Base-by-base conservation (phyloP, 1,284 basidiomycete species). In the Irpex sp. region DNA sequence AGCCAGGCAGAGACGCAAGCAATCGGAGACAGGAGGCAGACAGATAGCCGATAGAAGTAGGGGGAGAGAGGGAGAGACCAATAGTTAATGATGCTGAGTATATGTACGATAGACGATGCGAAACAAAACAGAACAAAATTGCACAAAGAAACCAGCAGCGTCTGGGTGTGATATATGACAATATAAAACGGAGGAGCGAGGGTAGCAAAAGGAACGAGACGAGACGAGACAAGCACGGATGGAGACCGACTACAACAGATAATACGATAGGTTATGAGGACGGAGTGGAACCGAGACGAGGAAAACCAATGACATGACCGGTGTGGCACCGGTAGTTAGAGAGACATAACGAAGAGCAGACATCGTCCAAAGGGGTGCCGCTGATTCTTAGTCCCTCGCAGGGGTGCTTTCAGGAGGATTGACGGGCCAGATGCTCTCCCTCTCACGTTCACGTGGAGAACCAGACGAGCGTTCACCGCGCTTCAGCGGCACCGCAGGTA, bases 351-450 rank as follows among this genome's bases (percentile, higher is more conserved):
- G 26, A 26, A 26, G 26, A 26, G 26, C 26, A 26, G 26, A 26
- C 26, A 26, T 26, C 26, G 26, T 26, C 26, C 26, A 26, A 26
- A 26, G 26, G 26, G 26, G 26, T 26, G 26, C n/a, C 17, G n/a
- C 49, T 52, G 17, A 52, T 36, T 9, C 13, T 36, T 36, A 56
- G 31, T 56, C 54, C 54, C 54, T 19, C 9, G 54, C 26, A 56
- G 17, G 9, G 26, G 64, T 65, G n/a, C 70, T 57, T 48, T 69
- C 67, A 21, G 71, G 62, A 40, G 75, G 71, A 11, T 71, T 68
- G 52, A 76, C 72, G 15, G 74, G 74, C 77, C 77, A 78, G 9
- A 78, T 68, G 62, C 69, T 74, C 48, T 76, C 75, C 63, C 71
- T 69, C 17, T 48, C 63, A 37, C 63, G 48, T 21, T 59, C 63